These are phyloP conservation scores for Pestalotiopsis fici DNA, from an alignment of 2,329 filamentous ascomycete genomes.

Conservation along the genomic window DNA sequence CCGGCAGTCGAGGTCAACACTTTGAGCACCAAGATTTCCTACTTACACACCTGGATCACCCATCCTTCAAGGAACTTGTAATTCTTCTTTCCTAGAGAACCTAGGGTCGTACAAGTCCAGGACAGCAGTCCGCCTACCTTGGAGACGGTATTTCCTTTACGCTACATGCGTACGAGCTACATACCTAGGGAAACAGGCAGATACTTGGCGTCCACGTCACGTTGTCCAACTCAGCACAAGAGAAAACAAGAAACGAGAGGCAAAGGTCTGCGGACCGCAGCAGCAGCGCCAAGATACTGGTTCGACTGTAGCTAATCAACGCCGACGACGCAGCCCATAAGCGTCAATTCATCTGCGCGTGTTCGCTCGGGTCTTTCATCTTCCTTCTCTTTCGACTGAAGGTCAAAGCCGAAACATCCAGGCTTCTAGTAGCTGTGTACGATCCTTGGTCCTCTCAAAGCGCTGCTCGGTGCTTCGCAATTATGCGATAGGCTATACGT, in stretches of 20 bases:
- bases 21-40: background rate
- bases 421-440: background rate
- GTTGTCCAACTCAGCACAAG: background rate
- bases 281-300: background rate
- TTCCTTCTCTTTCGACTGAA: background rate
- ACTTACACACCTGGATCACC: too few relatives aligned
- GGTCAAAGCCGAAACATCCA: background rate
- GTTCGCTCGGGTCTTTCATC: background rate
- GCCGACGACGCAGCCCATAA: background rate
- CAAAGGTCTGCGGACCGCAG: background rate
- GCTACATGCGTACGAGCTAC: too few relatives aligned
- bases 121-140: background rate
- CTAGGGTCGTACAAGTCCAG: background rate
- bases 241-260: background rate
- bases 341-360: background rate
- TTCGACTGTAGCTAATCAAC: background rate
- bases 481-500: background rate
- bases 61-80: too few relatives aligned
- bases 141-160: background rate
- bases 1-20: background rate
- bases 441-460: background rate
- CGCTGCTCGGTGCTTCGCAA: background rate
- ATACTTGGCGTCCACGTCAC: background rate
- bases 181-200: background rate
- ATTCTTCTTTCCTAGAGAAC: background rate